Evolutionary conservation across 1,139 yeast genomes (phyloP).

Genomic region (Pichia sp.): DNA sequence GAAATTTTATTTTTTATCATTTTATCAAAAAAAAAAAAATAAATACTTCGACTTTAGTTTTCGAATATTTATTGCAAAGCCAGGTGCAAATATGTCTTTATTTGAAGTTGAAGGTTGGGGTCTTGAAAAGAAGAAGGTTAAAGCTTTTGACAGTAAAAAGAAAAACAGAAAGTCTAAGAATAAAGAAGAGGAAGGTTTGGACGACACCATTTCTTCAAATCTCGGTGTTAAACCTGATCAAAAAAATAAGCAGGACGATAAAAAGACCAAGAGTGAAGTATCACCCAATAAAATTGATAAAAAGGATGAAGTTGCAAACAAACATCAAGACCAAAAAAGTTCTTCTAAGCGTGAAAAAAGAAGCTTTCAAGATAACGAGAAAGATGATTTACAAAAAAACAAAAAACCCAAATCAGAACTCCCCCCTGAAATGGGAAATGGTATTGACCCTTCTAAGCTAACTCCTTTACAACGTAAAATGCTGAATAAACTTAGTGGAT

Average conservation of each 20-base stretch:
- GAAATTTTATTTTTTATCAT: too few species aligned
- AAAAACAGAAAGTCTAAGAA: conserved; percentile 3
- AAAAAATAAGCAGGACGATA: background rate
- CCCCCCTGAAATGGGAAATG: conserved; percentile 17
- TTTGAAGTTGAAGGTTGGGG: conserved; percentile 84
- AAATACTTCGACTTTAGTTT: too few species aligned
- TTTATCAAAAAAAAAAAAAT: too few species aligned
- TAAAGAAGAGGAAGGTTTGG: conserved; percentile 5
- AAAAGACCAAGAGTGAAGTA: conserved; percentile 2
- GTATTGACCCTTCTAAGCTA: conserved; percentile 36
- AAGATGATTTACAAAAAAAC: conserved; percentile 3
- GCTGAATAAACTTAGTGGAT: conserved; percentile 91
- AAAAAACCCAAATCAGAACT: conserved; percentile 12
- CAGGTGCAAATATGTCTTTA: conserved; percentile 44
- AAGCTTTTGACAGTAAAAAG: conserved; percentile 11
- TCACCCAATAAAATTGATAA: conserved; percentile 11
- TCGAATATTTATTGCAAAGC: too few species aligned
- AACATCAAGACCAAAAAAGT: background rate
- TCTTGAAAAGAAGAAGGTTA: conserved; percentile 45
- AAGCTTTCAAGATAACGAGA: background rate
- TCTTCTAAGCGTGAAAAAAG: conserved; percentile 1
- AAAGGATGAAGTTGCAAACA: conserved; percentile 4
- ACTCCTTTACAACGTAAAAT: conserved; percentile 93
- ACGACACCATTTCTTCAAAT: background rate
- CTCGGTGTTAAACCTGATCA: conserved; percentile 1